Conservation (phyloP, 169 alveolate genomes). For the Eimeria acervulina region DNA sequence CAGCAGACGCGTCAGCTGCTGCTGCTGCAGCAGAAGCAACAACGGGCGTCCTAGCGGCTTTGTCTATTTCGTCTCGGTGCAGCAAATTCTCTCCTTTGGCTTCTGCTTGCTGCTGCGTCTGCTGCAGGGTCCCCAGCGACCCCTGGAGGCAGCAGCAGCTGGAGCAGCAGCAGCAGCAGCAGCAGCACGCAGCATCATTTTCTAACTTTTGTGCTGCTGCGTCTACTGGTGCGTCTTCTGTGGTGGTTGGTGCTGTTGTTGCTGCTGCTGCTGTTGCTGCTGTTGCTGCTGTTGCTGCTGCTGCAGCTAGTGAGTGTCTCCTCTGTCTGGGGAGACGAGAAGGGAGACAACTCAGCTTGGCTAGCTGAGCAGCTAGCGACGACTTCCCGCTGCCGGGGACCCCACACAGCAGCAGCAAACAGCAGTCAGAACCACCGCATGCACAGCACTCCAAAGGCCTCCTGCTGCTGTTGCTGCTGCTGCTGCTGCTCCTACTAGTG, state of each 20-base stretch:
- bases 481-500: conserved; percentile 4
- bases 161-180: conserved; percentile 20
- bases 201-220: neutral
- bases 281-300: conserved; percentile 20
- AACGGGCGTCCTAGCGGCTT: neutral
- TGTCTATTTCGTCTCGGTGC: no score
- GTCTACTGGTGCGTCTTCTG: neutral
- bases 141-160: neutral
- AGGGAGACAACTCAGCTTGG: neutral
- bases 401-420: conserved; percentile 50
- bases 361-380: conserved; percentile 38
- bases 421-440: neutral
- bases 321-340: neutral
- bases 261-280: neutral
- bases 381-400: conserved; percentile 50
- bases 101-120: neutral
- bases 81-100: no score
- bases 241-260: neutral
- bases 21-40: conserved; percentile 9
- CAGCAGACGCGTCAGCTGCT: no score
- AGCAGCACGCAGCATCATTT: neutral
- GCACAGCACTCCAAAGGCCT: neutral
- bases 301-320: neutral
- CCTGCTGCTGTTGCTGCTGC: conserved; percentile 30
- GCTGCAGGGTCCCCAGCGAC: neutral